A percentile compares a stretch with the other conserved stretches of the same genome.
Conservation (phyloP, 306 rosid genomes). For the Begonia loranthoides region DNA sequence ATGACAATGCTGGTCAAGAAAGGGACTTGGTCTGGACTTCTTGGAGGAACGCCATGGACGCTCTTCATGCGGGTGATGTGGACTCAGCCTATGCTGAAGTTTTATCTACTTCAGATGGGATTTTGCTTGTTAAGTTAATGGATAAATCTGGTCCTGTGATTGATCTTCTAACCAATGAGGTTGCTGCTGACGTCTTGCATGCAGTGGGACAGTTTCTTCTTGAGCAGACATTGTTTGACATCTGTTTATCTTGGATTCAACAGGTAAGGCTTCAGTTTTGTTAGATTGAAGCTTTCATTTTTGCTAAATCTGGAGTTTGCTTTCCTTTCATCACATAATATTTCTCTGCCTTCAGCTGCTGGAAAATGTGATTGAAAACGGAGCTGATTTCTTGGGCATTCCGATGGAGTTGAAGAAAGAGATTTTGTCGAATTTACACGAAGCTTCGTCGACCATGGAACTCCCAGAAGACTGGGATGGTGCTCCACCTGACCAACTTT, state of each 20-base stretch:
- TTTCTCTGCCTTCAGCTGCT: slow-evolving; percentile 44
- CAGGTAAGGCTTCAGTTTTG: slow-evolving; percentile 34
- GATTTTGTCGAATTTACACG: slow-evolving; percentile 61
- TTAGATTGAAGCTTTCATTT: too few relatives aligned
- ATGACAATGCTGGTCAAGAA: slow-evolving; percentile 54
- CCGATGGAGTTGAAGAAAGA: slow-evolving; percentile 76
- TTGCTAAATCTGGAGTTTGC: too few relatives aligned
- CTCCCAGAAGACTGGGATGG: slow-evolving; percentile 90
- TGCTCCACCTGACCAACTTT: slow-evolving; percentile 56
- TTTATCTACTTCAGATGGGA: slow-evolving; percentile 60
- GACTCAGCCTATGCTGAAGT: slow-evolving; percentile 84
- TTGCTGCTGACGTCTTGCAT: slow-evolving; percentile 54
- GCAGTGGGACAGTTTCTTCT: slow-evolving; percentile 63
- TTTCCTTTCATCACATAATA: too few relatives aligned
- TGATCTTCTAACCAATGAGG: slow-evolving; percentile 63
- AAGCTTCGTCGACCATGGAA: slow-evolving; percentile 56
- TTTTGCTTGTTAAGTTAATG: slow-evolving; percentile 84
- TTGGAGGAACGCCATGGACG: slow-evolving; percentile 88
- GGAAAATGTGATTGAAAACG: slow-evolving; percentile 66
- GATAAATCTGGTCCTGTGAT: slow-evolving; percentile 87
- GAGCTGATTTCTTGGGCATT: slow-evolving; percentile 57
- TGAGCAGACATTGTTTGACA: slow-evolving; percentile 64
- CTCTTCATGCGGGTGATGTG: slow-evolving; percentile 74
- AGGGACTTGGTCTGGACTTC: slow-evolving; percentile 83
- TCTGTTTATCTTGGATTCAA: slow-evolving; percentile 89